Base-by-base conservation (phyloP, 148 eudicot genomes). In the Gaultheria prostrata region DNA sequence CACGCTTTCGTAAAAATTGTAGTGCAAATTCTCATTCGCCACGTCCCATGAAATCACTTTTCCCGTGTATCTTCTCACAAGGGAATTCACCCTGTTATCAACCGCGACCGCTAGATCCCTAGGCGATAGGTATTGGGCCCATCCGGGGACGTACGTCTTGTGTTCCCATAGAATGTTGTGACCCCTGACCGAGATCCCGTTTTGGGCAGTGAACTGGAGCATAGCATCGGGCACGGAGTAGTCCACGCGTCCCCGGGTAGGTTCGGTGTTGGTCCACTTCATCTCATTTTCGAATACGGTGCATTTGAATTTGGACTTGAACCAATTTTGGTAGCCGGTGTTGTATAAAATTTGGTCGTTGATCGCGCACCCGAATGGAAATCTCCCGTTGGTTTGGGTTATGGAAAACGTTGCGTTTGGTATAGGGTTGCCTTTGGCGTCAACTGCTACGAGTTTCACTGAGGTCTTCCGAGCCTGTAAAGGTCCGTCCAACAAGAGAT, bases 161-260 rank as follows among this genome's bases (percentile, higher is more conserved):
- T 89, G 87, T 1, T 88, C 92, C 96, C 94, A 92, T 9, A 92
- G 83, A 14, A 93, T 83, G 76, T 92, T 93, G 82, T 93, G 96
- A 20, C 96, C 96, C 4, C 94, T 91, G 4, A 92, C 88, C 0
- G 67, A 2, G 13, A 93, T 83, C 67, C 79, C 48, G 28, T 86
- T 67, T 6, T 71, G 35, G 67, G 48, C 20, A 6, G 87, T 67
- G 26, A 89, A 89, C 17, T 5, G 30, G 1, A 92, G 83, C 92
- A 93, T 86, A 70, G 83, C 50, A 49, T 93, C 94, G 0, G 93
- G 71, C 2, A 18, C 73, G 0, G 88, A 82, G 84, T 93, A 93
- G 85, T 93, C 90, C 67, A 83, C 89, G 3, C 72, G 51, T 57
- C 90, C 89, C 1, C 20, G 85, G 39, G 84, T 30, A 6, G 9